Evolutionary conservation across 176 grass and related monocot genomes (phyloP).

Genomic region (Luzula sylvatica): DNA sequence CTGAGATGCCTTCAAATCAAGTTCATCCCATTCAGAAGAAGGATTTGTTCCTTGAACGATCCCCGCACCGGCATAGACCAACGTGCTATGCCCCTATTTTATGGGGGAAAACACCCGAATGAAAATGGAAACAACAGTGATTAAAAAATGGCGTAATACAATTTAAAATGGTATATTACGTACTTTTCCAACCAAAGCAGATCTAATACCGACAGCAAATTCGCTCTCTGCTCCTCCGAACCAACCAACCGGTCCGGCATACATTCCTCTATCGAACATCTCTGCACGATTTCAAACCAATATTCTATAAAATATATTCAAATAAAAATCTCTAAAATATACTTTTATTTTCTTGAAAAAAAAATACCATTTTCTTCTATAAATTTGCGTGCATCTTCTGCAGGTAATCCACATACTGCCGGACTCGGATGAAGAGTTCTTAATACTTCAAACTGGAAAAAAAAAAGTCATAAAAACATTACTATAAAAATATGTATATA

Average conservation of each 20-base stretch:
- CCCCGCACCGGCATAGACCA: conserved; percentile 75
- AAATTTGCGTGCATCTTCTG: conserved; percentile 54
- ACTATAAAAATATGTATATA: background rate
- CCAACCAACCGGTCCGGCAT: conserved; percentile 86
- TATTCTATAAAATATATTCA: conserved; percentile 1
- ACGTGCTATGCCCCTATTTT: conserved; percentile 53
- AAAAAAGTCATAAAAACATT: background rate
- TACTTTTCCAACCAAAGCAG: conserved; percentile 85
- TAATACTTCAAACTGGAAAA: conserved; percentile 81
- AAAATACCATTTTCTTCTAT: conserved; percentile 71
- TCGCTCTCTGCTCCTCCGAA: conserved; percentile 93
- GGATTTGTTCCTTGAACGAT: conserved; percentile 92
- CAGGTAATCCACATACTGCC: conserved; percentile 89
- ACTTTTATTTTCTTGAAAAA: no score
- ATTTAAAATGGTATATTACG: conserved; percentile 3
- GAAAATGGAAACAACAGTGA: background rate
- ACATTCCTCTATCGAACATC: conserved; percentile 97
- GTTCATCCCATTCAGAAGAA: conserved; percentile 78
- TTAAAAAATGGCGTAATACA: background rate
- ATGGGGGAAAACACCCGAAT: conserved; percentile 1
- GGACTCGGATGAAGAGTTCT: conserved; percentile 89
- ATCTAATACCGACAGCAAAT: conserved; percentile 94
- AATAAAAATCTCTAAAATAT: conserved; percentile 7
- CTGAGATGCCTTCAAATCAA: conserved; percentile 82
- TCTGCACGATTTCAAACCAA: conserved; percentile 32